A percentile compares a stretch with the other conserved stretches of the same genome.
phyloP scores from a whole-genome alignment of 306 rosid genomes.

The Lathyrus oleraceus region DNA sequence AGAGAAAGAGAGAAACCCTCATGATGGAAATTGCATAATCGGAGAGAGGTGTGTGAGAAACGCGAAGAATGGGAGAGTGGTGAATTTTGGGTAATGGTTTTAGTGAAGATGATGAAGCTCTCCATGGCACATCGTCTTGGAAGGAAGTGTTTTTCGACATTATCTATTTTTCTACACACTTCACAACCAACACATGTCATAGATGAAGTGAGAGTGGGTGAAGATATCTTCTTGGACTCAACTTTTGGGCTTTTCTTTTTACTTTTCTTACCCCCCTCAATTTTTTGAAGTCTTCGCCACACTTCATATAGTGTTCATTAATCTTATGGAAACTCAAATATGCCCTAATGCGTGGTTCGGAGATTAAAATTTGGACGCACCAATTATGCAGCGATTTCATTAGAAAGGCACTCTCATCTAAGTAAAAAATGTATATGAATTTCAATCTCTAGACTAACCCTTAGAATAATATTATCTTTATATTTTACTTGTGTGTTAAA shows the following conservation, averaged over 20 bases:
- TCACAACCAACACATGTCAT: neutral
- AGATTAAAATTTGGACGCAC: too few relatives aligned
- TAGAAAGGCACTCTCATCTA: too few relatives aligned
- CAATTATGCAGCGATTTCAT: too few relatives aligned
- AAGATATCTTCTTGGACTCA: conserved; percentile 22
- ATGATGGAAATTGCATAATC: conserved; percentile 66
- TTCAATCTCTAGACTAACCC: too few relatives aligned
- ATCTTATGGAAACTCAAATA: too few relatives aligned
- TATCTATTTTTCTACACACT: conserved; percentile 9
- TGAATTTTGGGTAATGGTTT: conserved; percentile 83
- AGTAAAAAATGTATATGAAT: too few relatives aligned
- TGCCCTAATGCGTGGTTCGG: too few relatives aligned
- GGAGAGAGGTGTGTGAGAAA: conserved; percentile 61
- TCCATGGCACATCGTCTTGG: conserved; percentile 84
- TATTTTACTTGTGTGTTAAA: too few relatives aligned
- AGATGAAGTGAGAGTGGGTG: neutral
- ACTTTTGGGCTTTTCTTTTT: neutral
- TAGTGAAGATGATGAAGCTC: conserved; percentile 54
- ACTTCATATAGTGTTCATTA: too few relatives aligned
- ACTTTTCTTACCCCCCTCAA: too few relatives aligned
- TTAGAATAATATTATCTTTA: too few relatives aligned
- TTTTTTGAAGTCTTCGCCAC: too few relatives aligned
- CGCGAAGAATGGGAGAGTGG: conserved; percentile 72
- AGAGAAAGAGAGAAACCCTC: conserved; percentile 51
- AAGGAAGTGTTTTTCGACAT: conserved; percentile 67